Percentiles rank a stretch among this genome's conserved stretches.
phyloP scores from a whole-genome alignment of 768 basidiomycete genomes.

The Naematelia aurantialba region DNA sequence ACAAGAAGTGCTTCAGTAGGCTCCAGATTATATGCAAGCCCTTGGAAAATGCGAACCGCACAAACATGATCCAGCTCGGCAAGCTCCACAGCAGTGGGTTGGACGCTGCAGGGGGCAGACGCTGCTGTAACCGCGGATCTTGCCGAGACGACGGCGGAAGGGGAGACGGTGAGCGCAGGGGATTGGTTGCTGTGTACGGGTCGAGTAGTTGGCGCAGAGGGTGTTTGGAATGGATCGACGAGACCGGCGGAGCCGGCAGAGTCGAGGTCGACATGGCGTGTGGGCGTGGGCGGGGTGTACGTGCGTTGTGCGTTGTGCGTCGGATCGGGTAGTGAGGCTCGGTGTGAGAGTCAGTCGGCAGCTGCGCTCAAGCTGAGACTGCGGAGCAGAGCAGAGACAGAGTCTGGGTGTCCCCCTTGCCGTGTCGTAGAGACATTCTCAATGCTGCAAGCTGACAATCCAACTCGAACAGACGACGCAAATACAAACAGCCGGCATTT shows the following conservation, averaged over 20 bases:
- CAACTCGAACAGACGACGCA: no score
- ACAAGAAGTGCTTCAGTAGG: slow-evolving; percentile 71
- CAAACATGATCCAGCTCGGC: slow-evolving; percentile 35
- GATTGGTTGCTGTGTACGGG: slow-evolving; percentile 34
- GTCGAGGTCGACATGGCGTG: background rate
- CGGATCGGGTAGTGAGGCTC: no score
- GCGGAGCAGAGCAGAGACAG: no score
- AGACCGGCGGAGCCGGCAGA: background rate
- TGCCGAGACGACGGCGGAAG: slow-evolving; percentile 45
- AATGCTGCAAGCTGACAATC: no score
- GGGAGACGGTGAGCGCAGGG: slow-evolving; percentile 41
- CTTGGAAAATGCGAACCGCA: slow-evolving; percentile 39
- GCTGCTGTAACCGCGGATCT: slow-evolving; percentile 37
- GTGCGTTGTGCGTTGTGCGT: no score
- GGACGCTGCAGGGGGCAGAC: slow-evolving; percentile 31
- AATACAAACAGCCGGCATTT: no score
- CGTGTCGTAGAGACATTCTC: no score
- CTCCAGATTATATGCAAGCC: slow-evolving; percentile 39
- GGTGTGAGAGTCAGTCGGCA: no score
- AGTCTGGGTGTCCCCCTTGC: no score
- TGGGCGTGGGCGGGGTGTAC: no score
- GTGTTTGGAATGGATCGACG: slow-evolving; percentile 6
- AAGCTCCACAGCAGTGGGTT: slow-evolving; percentile 37
- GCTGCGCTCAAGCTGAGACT: no score
- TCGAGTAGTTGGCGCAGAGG: slow-evolving; percentile 28